phyloP scores from a whole-genome alignment of 2,329 filamentous ascomycete genomes.

The Apiospora hydei region DNA sequence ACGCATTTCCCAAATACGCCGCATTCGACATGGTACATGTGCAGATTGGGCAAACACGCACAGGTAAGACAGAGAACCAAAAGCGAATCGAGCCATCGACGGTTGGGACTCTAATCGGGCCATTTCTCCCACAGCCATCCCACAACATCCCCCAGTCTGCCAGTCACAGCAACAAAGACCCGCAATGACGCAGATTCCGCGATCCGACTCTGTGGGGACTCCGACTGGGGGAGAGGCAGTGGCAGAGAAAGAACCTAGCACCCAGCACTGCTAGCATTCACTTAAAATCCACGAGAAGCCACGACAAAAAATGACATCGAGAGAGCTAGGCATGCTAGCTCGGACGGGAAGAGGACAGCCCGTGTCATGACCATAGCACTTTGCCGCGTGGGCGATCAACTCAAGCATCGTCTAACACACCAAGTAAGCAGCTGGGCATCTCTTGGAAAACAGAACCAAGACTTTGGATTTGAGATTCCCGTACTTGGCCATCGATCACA shows the following conservation, averaged over 20 bases:
- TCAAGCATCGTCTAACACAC: background rate
- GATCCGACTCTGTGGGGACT: slow-evolving; percentile 13
- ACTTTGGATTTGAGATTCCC: background rate
- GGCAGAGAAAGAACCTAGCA: background rate
- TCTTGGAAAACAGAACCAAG: slow-evolving; percentile 2
- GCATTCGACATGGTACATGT: slow-evolving; percentile 15
- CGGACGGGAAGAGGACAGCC: background rate
- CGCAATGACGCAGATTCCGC: slow-evolving; percentile 19
- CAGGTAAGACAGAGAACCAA: background rate
- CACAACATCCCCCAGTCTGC: background rate
- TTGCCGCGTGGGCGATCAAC: background rate
- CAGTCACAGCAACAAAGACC: background rate
- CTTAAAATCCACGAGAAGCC: no score
- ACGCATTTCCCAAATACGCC: background rate
- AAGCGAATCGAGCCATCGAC: background rate
- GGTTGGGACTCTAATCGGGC: slow-evolving; percentile 12
- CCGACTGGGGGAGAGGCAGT: background rate
- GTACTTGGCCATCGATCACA: background rate
- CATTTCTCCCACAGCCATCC: background rate
- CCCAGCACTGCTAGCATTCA: no score
- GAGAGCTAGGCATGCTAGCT: background rate
- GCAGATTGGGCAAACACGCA: background rate
- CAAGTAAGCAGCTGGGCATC: background rate
- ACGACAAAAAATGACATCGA: background rate
- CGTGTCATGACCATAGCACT: background rate